Evolutionary conservation across 2,329 filamentous ascomycete genomes (phyloP).

Genomic region (Microdochium nivale): DNA sequence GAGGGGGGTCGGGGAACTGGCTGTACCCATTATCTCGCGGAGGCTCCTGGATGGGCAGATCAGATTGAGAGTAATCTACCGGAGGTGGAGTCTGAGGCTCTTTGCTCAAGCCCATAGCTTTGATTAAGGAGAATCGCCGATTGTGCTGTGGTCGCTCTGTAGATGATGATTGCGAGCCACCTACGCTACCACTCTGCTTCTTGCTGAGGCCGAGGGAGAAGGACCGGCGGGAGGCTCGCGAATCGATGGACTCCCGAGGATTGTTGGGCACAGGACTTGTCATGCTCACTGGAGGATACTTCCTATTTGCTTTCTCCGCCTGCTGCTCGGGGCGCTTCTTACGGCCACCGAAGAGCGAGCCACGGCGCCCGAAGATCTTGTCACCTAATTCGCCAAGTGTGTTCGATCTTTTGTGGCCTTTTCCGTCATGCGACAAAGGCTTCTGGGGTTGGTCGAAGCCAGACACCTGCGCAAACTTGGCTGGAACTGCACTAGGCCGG

Average conservation of each 20-base stretch:
- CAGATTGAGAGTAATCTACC: constrained; percentile 38
- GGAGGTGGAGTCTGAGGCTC: constrained; percentile 39
- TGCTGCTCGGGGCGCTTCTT: constrained; percentile 22
- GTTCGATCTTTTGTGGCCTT: constrained; percentile 61
- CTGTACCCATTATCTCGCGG: constrained; percentile 26
- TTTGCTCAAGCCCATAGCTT: constrained; percentile 52
- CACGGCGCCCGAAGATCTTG: constrained; percentile 76
- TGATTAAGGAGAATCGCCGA: constrained; percentile 65
- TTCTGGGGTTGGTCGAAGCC: constrained; percentile 49
- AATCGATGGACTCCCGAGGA: constrained; percentile 61
- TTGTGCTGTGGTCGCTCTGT: constrained; percentile 41
- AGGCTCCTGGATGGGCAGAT: constrained; percentile 42
- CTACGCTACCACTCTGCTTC: constrained; percentile 61
- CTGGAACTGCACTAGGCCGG: constrained; percentile 51
- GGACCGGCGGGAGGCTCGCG: constrained; percentile 55
- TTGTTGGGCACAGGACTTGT: constrained; percentile 57
- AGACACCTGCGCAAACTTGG: constrained; percentile 49
- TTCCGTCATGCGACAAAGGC: constrained; percentile 28
- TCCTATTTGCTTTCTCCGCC: constrained; percentile 52
- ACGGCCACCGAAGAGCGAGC: constrained; percentile 65
- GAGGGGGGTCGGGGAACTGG: constrained; percentile 22
- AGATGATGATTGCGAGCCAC: constrained; percentile 45
- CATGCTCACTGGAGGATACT: constrained; percentile 90
- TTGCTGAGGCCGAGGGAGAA: constrained; percentile 62
- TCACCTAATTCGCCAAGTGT: constrained; percentile 76